Conservation (phyloP, 2,329 filamentous ascomycete species). For the Pezicula radicicola region DNA sequence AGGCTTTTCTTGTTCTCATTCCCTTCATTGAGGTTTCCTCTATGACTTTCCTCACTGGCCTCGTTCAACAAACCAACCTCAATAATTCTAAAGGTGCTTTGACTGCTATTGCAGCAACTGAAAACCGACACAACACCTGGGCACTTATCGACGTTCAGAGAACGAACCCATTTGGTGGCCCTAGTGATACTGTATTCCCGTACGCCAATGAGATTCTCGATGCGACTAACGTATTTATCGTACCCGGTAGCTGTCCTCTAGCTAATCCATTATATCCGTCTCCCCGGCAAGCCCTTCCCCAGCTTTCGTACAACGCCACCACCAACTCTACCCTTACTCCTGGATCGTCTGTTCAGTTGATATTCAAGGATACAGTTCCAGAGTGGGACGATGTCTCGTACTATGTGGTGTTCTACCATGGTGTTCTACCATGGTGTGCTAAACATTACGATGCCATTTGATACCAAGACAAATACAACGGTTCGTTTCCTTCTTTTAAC, state of each 20-base stretch:
- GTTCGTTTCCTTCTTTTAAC: conserved; percentile 2
- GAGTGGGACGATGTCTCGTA: conserved; percentile 27
- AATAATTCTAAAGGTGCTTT: conserved; percentile 33
- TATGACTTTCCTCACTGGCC: conserved; percentile 37
- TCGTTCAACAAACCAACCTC: conserved; percentile 31
- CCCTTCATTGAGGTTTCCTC: conserved; percentile 34
- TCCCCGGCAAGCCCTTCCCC: conserved; percentile 32
- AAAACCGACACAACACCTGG: conserved; percentile 39
- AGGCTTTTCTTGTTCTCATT: conserved; percentile 27
- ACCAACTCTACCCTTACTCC: conserved; percentile 26
- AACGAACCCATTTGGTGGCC: conserved; percentile 36
- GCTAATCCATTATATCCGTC: conserved; percentile 35
- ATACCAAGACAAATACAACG: conserved; percentile 30
- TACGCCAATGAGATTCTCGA: conserved; percentile 40
- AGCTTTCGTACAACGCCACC: conserved; percentile 23
- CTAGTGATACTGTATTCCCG: conserved; percentile 37
- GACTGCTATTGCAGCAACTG: conserved; percentile 33
- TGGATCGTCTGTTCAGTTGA: conserved; percentile 28
- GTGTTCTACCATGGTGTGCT: conserved; percentile 35
- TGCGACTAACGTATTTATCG: conserved; percentile 30
- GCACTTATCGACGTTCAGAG: conserved; percentile 38
- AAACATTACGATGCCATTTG: conserved; percentile 33
- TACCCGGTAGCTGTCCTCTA: conserved; percentile 30
- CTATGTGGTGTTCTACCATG: conserved; percentile 40
- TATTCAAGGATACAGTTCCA: conserved; percentile 28